These are phyloP conservation scores for Hagleromyces aurorensis DNA, from an alignment of 805 yeast genomes.

Conservation along the genomic window DNA sequence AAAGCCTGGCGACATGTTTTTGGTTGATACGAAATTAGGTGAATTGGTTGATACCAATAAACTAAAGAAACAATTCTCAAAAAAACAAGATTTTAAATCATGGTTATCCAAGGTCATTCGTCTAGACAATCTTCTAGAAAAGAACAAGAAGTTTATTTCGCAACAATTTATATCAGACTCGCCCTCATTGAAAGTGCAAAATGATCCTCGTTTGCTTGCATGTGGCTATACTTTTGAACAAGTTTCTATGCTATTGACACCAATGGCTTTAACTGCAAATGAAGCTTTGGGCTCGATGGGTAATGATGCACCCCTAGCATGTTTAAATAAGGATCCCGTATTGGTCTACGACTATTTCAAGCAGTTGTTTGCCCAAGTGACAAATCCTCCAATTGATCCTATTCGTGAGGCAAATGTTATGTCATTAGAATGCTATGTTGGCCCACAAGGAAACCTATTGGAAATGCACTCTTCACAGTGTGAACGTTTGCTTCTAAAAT, in stretches of 20 bases:
- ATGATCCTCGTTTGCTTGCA: conserved; percentile 77
- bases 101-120: conserved; percentile 88
- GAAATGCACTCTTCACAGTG: conserved; percentile 92
- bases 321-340: conserved; percentile 88
- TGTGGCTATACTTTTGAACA: conserved; percentile 96
- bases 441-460: conserved; percentile 91
- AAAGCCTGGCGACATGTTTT: conserved; percentile 92
- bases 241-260: conserved; percentile 70
- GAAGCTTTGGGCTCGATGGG: conserved; percentile 99
- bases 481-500: conserved; percentile 71
- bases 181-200: conserved; percentile 42
- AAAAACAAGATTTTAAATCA: conserved; percentile 82
- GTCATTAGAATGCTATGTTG: conserved; percentile 94
- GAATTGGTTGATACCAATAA: conserved; percentile 89
- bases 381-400: conserved; percentile 98
- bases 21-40: conserved; percentile 91
- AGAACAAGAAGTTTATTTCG: conserved; percentile 37
- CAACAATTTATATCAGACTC: conserved; percentile 18
- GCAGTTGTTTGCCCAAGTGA: conserved; percentile 95
- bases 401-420: conserved; percentile 93
- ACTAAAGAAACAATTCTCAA: conserved; percentile 70
- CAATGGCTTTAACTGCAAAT: conserved; percentile 88
- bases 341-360: conserved; percentile 89
- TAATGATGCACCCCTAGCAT: conserved; percentile 92
- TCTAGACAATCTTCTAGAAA: conserved; percentile 63